These are phyloP conservation scores for Ophiostoma triangulosporum DNA, from an alignment of 2,329 filamentous ascomycete genomes.

Conservation along the genomic window DNA sequence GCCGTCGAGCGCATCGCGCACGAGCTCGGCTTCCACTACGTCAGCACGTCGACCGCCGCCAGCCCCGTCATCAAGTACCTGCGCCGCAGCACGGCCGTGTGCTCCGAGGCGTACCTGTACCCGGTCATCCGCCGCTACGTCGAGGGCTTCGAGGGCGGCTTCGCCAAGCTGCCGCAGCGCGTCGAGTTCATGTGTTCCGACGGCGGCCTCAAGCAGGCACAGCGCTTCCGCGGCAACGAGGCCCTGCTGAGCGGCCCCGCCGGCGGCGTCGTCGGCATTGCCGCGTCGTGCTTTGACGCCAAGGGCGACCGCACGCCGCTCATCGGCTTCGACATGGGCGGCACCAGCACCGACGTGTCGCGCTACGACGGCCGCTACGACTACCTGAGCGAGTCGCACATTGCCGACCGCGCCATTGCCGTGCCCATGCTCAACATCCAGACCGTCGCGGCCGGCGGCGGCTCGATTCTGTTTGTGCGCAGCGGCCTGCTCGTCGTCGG, in stretches of 20 bases:
- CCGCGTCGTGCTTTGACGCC: conserved; percentile 55
- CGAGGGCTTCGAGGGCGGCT: conserved; percentile 49
- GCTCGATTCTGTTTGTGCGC: conserved; percentile 52
- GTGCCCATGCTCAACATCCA: conserved; percentile 88
- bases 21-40: conserved; percentile 6
- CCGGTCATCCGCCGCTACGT: conserved; percentile 60
- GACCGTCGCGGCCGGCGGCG: conserved; percentile 69
- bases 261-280: conserved; percentile 59
- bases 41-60: conserved; percentile 3
- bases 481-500: conserved; percentile 79
- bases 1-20: conserved; percentile 9
- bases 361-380: conserved; percentile 40
- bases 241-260: conserved; percentile 59
- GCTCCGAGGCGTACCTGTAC: conserved; percentile 60
- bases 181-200: conserved; percentile 65
- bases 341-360: conserved; percentile 8
- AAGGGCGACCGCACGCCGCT: conserved; percentile 48
- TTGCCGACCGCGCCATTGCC: conserved; percentile 78
- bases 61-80: conserved; percentile 49
- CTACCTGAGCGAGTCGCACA: conserved; percentile 53
- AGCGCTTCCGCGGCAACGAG: conserved; percentile 21
- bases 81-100: conserved; percentile 54
- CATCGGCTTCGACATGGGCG: conserved; percentile 49
- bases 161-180: conserved; percentile 32
- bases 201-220: conserved; percentile 24